A percentile compares a stretch with the other conserved stretches of the same genome.
Conservation (phyloP, 371 early-diverging fungal species). For the Rhizopus sp. region DNA sequence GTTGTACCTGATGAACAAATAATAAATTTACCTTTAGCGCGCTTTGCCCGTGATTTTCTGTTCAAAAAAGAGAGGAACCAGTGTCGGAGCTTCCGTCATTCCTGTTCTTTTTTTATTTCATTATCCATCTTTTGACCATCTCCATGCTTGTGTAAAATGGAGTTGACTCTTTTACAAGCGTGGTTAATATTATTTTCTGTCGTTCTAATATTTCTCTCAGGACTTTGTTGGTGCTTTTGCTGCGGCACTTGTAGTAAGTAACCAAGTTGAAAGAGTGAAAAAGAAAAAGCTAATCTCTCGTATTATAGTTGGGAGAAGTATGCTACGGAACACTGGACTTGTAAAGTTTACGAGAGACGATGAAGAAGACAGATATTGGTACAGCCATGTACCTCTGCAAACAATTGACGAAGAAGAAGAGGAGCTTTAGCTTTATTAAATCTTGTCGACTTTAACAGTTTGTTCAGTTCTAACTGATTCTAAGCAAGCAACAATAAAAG, state of each 20-base stretch:
- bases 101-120: background rate
- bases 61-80: too few relatives aligned
- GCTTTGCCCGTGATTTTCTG: too few relatives aligned
- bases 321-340: slow-evolving; percentile 27
- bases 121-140: background rate
- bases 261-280: background rate
- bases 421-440: slow-evolving; percentile 15
- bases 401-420: slow-evolving; percentile 13
- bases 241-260: slow-evolving; percentile 51
- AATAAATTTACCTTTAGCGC: too few relatives aligned
- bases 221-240: slow-evolving; percentile 49
- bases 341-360: slow-evolving; percentile 18
- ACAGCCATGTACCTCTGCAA: slow-evolving; percentile 12
- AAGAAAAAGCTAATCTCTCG: background rate
- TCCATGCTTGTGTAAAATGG: background rate
- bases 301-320: slow-evolving; percentile 32
- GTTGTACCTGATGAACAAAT: too few relatives aligned
- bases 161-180: slow-evolving; percentile 21
- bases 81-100: too few relatives aligned
- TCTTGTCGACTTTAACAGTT: slow-evolving; percentile 24
- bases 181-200: slow-evolving; percentile 30
- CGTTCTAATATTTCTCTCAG: slow-evolving; percentile 31
- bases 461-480: slow-evolving; percentile 40
- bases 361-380: slow-evolving; percentile 13
- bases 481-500: slow-evolving; percentile 45